A percentile compares a stretch with the other conserved stretches of the same genome.
These are phyloP conservation scores for Alisma plantagoaquatica DNA, from an alignment of 106 monocot genomes.

Conservation along the genomic window DNA sequence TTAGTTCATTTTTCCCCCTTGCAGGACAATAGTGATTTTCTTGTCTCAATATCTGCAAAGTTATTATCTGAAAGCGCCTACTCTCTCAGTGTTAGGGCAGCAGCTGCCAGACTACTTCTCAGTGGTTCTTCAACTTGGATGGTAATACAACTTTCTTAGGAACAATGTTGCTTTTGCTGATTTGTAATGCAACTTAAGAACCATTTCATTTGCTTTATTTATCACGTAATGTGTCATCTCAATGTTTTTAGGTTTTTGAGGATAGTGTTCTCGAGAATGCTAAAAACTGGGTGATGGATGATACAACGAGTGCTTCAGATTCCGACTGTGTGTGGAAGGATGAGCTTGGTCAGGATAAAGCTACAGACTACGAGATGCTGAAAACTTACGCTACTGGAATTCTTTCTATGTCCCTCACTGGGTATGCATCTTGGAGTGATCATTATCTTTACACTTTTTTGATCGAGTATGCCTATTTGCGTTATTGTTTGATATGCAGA, in stretches of 20 bases:
- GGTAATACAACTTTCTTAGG: constrained; percentile 26
- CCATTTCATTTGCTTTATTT: too few relatives aligned
- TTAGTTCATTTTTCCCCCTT: constrained; percentile 1
- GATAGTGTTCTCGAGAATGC: constrained; percentile 81
- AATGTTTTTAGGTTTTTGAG: constrained; percentile 62
- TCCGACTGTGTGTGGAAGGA: constrained; percentile 41
- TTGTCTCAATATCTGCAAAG: constrained; percentile 66
- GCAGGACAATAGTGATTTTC: constrained; percentile 92
- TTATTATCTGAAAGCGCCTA: constrained; percentile 73
- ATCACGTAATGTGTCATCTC: too few relatives aligned
- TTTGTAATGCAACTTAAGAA: too few relatives aligned
- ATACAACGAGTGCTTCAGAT: constrained; percentile 20
- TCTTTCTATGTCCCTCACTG: constrained; percentile 59
- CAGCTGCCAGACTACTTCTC: constrained; percentile 67
- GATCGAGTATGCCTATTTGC: constrained; percentile 1
- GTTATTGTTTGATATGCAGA: constrained; percentile 24
- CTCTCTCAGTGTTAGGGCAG: constrained; percentile 46
- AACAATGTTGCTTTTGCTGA: too few relatives aligned
- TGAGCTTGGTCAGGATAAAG: constrained; percentile 38
- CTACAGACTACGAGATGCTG: constrained; percentile 82
- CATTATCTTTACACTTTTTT: background rate
- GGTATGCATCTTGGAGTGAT: constrained; percentile 22
- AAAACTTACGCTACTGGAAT: constrained; percentile 87
- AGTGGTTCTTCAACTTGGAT: constrained; percentile 73
- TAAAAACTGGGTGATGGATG: constrained; percentile 81